phyloP scores from a whole-genome alignment of 1,284 basidiomycete genomes.

The Trichosporon coremiiforme region DNA sequence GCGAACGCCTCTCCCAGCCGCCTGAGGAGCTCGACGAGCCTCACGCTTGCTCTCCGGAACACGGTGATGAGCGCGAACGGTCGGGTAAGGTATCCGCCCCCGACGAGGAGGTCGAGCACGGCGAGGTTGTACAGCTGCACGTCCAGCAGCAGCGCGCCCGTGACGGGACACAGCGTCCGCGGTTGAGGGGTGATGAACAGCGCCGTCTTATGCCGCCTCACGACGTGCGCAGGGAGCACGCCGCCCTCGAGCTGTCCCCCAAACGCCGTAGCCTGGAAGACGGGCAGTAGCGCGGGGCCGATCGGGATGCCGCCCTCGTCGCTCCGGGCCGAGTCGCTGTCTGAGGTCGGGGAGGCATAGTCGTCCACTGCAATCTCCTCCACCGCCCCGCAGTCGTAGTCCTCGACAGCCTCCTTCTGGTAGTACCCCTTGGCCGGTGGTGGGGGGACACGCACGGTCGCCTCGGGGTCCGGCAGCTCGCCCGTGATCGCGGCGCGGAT shows the following conservation, averaged over 20 bases:
- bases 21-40: constrained; percentile 10
- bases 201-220: neutral
- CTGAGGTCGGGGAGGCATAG: neutral
- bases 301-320: neutral
- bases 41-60: neutral
- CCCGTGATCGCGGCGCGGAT: neutral
- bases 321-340: neutral
- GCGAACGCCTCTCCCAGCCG: neutral
- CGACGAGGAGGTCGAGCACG: neutral
- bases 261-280: constrained; percentile 1
- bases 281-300: neutral
- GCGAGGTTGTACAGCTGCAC: constrained; percentile 17
- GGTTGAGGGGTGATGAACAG: constrained; percentile 8
- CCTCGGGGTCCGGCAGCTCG: constrained; percentile 2
- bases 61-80: neutral
- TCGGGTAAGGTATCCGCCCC: neutral
- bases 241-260: neutral
- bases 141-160: neutral
- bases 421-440: neutral
- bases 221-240: neutral
- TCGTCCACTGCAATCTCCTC: neutral
- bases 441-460: neutral
- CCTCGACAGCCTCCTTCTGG: neutral
- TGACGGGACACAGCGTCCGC: neutral
- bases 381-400: neutral